These are phyloP conservation scores for Ceriops tagal DNA, from an alignment of 345 rosid species.

Conservation along the genomic window DNA sequence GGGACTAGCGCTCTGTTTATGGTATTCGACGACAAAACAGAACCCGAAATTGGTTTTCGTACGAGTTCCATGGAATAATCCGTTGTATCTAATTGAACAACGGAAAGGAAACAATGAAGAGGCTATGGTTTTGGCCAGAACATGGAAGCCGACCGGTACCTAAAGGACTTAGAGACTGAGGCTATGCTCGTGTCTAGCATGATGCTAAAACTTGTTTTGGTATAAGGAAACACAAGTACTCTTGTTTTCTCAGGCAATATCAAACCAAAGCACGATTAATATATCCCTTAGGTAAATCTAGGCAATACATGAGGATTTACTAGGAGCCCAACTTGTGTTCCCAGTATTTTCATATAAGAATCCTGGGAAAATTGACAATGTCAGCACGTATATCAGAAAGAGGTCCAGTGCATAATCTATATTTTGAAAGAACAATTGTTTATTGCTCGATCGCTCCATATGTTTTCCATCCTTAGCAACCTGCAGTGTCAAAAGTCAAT, in stretches of 20 bases:
- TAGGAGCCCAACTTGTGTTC: constrained; percentile 54
- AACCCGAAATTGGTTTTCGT: constrained; percentile 40
- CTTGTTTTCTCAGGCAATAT: too few relatives aligned
- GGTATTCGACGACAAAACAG: constrained; percentile 60
- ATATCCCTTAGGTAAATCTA: neutral
- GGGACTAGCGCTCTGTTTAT: constrained; percentile 31
- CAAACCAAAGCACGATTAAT: too few relatives aligned
- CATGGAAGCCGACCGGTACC: constrained; percentile 20
- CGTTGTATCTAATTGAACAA: constrained; percentile 20
- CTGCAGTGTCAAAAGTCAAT: constrained; percentile 31
- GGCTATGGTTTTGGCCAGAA: constrained; percentile 31
- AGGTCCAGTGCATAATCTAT: constrained; percentile 62
- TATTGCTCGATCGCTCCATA: constrained; percentile 47
- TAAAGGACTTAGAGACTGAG: constrained; percentile 41
- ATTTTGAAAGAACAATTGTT: constrained; percentile 49
- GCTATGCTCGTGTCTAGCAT: constrained; percentile 5
- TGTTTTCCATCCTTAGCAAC: constrained; percentile 30
- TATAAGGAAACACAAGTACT: too few relatives aligned
- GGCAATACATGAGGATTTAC: constrained; percentile 21
- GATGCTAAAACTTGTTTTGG: too few relatives aligned
- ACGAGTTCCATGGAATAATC: constrained; percentile 5
- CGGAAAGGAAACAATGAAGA: constrained; percentile 16
- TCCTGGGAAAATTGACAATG: constrained; percentile 79
- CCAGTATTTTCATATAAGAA: constrained; percentile 81
- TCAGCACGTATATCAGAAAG: constrained; percentile 56